Evolutionary conservation across 2,329 filamentous ascomycete genomes (phyloP), one percentile per base, ranked within the genome.

Genomic region (Colletotrichum chrysophilum): DNA sequence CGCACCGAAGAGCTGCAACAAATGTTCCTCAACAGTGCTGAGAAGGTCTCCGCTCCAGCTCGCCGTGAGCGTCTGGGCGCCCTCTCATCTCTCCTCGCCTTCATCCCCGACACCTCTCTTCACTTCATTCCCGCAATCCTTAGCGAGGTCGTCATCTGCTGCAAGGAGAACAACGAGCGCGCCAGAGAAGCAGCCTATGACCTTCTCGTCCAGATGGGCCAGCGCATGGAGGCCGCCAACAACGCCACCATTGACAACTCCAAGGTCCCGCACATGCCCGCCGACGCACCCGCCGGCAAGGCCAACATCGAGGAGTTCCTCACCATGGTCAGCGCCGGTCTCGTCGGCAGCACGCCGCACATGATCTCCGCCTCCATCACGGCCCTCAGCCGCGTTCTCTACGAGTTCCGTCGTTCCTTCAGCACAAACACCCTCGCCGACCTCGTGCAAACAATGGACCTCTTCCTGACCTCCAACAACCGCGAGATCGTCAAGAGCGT

Each of bases 331-430:
- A 98, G 95, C 79, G 97, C 97, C 65, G 97, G 97, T 86, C 91
- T 99, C 69, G 97, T 96, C 3, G 96, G 96, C 72, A 94, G 93
- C 80, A 96, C 96, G 13, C 96, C 97, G 36, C 96, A 98, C 87
- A 98, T 98, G 96, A 96, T 98, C 77, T 98, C 95, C 8, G 97
- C 97, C 1, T 96, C 95, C n/a, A 96, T 99, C 82, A 98, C 96
- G 1, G 96, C 97, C 16, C 91, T 99, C 48, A 97, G 96, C 16
- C 92, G 97, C n/a, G 93, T 98, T 30, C 91, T 99, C 34, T 98
- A 96, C 85, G 94, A 98, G 82, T 99, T 98, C 88, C 94, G 95
- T 78, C 88, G 91, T 34, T 85, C 90, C 30, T 88, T 98, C 34
- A 91, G 91, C 72, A 86, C 91, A 12, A 90, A 93, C 77, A 94